Conservation (phyloP, 768 basidiomycete species). For the Clavaria fumosa region DNA sequence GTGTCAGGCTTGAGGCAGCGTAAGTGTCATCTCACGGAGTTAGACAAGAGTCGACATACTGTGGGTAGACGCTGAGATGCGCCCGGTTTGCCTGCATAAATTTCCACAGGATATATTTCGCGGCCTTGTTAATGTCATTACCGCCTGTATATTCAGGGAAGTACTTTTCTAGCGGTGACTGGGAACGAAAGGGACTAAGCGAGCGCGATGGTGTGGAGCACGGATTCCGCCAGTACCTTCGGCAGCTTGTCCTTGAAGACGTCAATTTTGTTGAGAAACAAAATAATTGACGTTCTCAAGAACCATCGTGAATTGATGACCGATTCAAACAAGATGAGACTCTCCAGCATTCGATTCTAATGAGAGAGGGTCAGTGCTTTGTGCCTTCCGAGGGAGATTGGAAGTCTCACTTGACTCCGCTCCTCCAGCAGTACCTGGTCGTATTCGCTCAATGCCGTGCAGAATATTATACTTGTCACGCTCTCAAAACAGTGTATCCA, state of each 20-base stretch:
- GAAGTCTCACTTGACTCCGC: conserved; percentile 46
- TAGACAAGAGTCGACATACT: conserved; percentile 32
- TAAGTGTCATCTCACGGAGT: neutral
- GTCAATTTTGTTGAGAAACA: conserved; percentile 92
- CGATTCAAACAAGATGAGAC: conserved; percentile 77
- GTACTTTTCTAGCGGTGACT: conserved; percentile 63
- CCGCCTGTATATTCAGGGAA: conserved; percentile 87
- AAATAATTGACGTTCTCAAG: conserved; percentile 77
- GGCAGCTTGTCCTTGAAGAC: conserved; percentile 82
- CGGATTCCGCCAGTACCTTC: conserved; percentile 19
- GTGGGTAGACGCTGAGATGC: conserved; percentile 76
- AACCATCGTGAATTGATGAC: conserved; percentile 93
- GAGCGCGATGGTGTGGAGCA: neutral
- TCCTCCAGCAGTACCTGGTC: conserved; percentile 46
- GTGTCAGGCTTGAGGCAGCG: conserved; percentile 39
- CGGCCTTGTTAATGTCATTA: conserved; percentile 82
- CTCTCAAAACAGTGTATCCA: conserved; percentile 60
- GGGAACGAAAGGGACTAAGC: neutral
- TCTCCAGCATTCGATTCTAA: conserved; percentile 89
- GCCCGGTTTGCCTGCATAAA: conserved; percentile 89
- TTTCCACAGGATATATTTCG: conserved; percentile 88
- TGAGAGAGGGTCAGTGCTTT: neutral
- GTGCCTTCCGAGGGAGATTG: neutral
- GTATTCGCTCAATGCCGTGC: conserved; percentile 46
- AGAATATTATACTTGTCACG: conserved; percentile 53